These are phyloP conservation scores for Arthrinium puccinioides DNA, from an alignment of 2,329 filamentous ascomycete species.

Conservation along the genomic window DNA sequence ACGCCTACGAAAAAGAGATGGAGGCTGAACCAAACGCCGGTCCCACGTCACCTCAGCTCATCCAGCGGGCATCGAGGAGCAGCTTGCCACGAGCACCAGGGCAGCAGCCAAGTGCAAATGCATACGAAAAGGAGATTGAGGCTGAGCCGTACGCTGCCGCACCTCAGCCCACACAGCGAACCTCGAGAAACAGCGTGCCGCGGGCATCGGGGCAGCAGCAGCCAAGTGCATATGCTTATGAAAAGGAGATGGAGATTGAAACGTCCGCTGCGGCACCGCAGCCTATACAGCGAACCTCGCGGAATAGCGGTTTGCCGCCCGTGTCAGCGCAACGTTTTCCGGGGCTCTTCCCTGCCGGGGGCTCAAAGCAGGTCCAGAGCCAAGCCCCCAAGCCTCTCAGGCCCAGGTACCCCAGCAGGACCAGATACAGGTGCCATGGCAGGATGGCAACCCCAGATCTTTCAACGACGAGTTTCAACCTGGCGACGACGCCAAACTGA, in stretches of 20 bases:
- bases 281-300: slow-evolving; percentile 12
- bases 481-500: slow-evolving; percentile 23
- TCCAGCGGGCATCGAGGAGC: slow-evolving; percentile 14
- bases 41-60: slow-evolving; percentile 10
- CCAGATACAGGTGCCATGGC: slow-evolving; percentile 8
- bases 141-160: too few relatives aligned
- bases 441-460: slow-evolving; percentile 24
- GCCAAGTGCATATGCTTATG: too few relatives aligned
- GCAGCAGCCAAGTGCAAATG: too few relatives aligned
- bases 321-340: slow-evolving; percentile 44
- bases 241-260: slow-evolving; percentile 30
- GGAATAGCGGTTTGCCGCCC: slow-evolving; percentile 32
- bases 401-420: slow-evolving; percentile 10
- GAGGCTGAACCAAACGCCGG: slow-evolving; percentile 18
- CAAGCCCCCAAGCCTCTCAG: too few relatives aligned
- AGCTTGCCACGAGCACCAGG: too few relatives aligned
- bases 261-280: slow-evolving; percentile 11
- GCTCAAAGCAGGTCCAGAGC: slow-evolving; percentile 8
- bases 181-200: too few relatives aligned
- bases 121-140: too few relatives aligned
- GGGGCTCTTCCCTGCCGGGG: slow-evolving; percentile 31
- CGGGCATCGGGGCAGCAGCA: too few relatives aligned
- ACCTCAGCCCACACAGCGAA: too few relatives aligned
- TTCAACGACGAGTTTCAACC: slow-evolving; percentile 27
- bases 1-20: slow-evolving; percentile 46